Percentiles rank a stretch among this genome's conserved stretches.
These are phyloP conservation scores for Coemansia sp. DNA, from an alignment of 192 early-diverging fungal species.

Conservation along the genomic window DNA sequence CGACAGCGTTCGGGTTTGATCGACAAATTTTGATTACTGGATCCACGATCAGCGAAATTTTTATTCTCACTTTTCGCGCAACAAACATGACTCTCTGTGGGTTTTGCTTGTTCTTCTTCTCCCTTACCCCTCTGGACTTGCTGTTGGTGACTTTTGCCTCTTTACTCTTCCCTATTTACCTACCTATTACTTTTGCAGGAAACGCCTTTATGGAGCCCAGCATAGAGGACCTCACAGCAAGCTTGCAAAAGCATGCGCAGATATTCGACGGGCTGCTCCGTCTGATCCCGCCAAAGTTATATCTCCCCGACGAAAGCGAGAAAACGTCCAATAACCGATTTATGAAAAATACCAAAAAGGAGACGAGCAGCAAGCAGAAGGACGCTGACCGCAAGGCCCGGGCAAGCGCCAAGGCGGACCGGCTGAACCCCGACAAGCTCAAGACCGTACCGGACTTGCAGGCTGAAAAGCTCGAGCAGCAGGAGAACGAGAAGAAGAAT, in stretches of 20 bases:
- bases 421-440: conserved; percentile 78
- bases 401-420: conserved; percentile 19
- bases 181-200: not conserved
- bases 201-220: conserved; percentile 11
- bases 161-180: not conserved
- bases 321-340: conserved; percentile 48
- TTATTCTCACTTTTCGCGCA: too few species aligned
- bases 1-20: too few species aligned
- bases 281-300: conserved; percentile 81
- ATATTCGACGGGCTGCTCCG: conserved; percentile 73
- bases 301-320: conserved; percentile 61
- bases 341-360: conserved; percentile 80
- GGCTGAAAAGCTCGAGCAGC: conserved; percentile 52
- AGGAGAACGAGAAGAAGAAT: conserved; percentile 33
- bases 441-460: conserved; percentile 71
- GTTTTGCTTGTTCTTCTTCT: too few species aligned
- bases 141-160: too few species aligned
- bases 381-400: conserved; percentile 79
- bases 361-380: conserved; percentile 81
- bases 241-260: conserved; percentile 60
- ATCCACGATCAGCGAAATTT: too few species aligned
- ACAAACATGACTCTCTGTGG: too few species aligned
- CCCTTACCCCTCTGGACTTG: too few species aligned
- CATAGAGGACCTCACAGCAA: conserved; percentile 50
- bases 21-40: too few species aligned